Base-by-base conservation (phyloP, 2,329 filamentous ascomycete genomes). In the Pseudonectria buxi region DNA sequence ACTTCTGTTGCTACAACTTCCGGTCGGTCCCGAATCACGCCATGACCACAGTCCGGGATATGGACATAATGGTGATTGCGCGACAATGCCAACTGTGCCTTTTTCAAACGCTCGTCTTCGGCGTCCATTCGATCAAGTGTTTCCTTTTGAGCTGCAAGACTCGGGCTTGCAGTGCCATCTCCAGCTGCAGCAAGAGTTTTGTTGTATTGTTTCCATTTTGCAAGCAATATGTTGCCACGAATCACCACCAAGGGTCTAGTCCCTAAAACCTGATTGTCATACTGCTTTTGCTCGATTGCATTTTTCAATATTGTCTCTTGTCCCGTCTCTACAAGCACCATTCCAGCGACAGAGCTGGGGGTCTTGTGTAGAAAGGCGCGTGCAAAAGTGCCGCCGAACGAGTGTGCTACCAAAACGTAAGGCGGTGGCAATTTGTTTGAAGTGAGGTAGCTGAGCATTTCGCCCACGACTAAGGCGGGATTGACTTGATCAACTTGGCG, bases 291-390 rank as follows among this genome's bases (percentile, higher is more conserved):
- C 14, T 49, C 47, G 2, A 43, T 22, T 29, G 14, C 6, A 0
- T 34, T 11, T 6, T 37, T 43, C 29, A 45, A 30, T 10, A 28
- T 44, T 6, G 47, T 46, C 22, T 50, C 47, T 13, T 50, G 47
- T 4, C 47, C 47, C 1, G 47, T 50, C 13, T 50, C 47, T 2
- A 37, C 47, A 4, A 50, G 45, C 3, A 50, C 39, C 36, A 50
- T 39, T 6, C 47, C 47, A 1, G 41, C 45, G 4, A 50, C 37
- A 7, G 45, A 29, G 3, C 32, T 13, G 7, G 30, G 38, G 11
- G 35, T 36, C 7, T 30, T 32, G 10, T 50, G 43, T 1, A 50
- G 36, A 15, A 45, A 50, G 1, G 39, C 26, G 10, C 44, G 33
- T 3, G 40, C 42, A 13, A 50, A 47, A 2, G 40, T 47, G 9